phyloP scores from a whole-genome alignment of 371 early-diverging fungal genomes.

The Zychaea mexicana region DNA sequence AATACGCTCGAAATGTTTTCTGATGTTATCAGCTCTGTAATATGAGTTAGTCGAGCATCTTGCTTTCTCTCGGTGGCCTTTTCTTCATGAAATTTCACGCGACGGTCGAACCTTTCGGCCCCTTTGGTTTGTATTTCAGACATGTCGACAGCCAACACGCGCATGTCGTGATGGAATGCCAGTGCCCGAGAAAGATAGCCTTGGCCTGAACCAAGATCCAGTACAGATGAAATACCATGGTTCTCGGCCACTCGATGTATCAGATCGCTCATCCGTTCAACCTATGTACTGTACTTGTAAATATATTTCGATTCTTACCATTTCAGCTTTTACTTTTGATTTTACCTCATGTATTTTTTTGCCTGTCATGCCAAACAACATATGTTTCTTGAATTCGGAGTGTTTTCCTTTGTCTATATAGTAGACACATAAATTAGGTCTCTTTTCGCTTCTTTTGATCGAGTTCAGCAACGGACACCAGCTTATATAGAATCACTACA shows the following conservation, averaged over 20 bases:
- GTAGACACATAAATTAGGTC: too few species aligned
- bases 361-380: slow-evolving; percentile 22
- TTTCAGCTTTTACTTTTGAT: not conserved
- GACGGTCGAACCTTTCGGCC: slow-evolving; percentile 64
- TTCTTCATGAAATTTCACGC: slow-evolving; percentile 11
- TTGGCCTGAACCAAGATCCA: slow-evolving; percentile 75
- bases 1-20: slow-evolving; percentile 53
- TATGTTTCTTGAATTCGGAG: slow-evolving; percentile 1
- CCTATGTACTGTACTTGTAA: slow-evolving; percentile 23
- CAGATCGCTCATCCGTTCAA: slow-evolving; percentile 63
- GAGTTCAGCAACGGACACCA: too few species aligned
- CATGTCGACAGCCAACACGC: slow-evolving; percentile 82
- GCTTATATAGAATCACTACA: too few species aligned
- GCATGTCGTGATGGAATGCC: slow-evolving; percentile 68
- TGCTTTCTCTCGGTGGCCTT: slow-evolving; percentile 1
- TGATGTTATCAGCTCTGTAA: slow-evolving; percentile 58
- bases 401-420: not conserved
- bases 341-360: slow-evolving; percentile 32
- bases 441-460: too few species aligned
- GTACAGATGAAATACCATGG: slow-evolving; percentile 29
- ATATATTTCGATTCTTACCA: not conserved
- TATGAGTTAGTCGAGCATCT: slow-evolving; percentile 53
- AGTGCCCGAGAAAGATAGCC: slow-evolving; percentile 81
- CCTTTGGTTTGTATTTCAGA: slow-evolving; percentile 81
- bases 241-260: slow-evolving; percentile 53